A percentile compares a stretch with the other conserved stretches of the same genome.
phyloP scores from a whole-genome alignment of 2,329 filamentous ascomycete species.

The Helminthosporium solani region DNA sequence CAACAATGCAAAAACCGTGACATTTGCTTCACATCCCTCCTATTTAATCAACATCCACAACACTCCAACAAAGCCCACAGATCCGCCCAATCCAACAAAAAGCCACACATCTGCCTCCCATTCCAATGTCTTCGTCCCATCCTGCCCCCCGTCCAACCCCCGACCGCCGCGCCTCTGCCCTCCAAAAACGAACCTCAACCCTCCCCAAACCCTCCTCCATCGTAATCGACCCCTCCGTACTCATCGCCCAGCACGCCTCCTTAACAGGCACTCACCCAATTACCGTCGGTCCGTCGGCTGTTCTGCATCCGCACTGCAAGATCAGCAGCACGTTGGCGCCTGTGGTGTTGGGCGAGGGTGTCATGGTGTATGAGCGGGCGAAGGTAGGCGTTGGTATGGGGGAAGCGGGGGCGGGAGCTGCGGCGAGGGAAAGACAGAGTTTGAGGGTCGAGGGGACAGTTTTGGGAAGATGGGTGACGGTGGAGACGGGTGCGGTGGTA shows the following conservation, averaged over 20 bases:
- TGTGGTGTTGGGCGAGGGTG: constrained; percentile 52
- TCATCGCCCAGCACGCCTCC: constrained; percentile 51
- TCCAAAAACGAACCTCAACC: constrained; percentile 38
- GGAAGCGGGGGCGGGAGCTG: constrained; percentile 9
- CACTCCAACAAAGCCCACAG: not conserved
- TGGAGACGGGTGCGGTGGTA: constrained; percentile 48
- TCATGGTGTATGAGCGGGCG: constrained; percentile 72
- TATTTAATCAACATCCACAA: not conserved
- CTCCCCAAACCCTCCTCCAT: constrained; percentile 42
- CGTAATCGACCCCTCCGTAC: constrained; percentile 49
- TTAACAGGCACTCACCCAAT: constrained; percentile 74
- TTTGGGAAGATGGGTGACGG: constrained; percentile 45
- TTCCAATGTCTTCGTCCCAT: no score
- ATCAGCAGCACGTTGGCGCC: constrained; percentile 45
- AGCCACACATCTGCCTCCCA: constrained; percentile 19
- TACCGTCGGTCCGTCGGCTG: constrained; percentile 71
- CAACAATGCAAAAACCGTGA: no score
- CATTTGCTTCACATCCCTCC: no score
- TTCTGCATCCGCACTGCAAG: constrained; percentile 80
- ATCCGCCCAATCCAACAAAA: constrained; percentile 8
- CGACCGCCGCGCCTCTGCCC: constrained; percentile 31
- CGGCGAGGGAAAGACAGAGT: constrained; percentile 4
- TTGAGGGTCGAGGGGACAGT: constrained; percentile 35
- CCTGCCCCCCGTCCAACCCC: no score
- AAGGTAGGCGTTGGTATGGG: constrained; percentile 41